phyloP scores from a whole-genome alignment of 2,329 filamentous ascomycete species.

The Nothopassalora personata region DNA sequence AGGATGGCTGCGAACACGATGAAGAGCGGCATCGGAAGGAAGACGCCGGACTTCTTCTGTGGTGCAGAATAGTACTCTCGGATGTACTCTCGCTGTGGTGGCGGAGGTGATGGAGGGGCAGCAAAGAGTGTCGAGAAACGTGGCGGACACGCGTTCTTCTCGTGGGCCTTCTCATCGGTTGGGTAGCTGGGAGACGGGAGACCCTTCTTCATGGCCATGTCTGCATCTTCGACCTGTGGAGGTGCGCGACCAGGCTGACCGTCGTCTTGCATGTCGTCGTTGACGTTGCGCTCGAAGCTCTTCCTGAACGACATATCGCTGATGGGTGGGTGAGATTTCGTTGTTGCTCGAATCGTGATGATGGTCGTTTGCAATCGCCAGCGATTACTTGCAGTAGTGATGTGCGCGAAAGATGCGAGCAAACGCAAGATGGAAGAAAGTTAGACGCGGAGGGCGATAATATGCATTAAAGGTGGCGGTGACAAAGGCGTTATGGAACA shows the following conservation, averaged over 20 bases:
- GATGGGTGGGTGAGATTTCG: background rate
- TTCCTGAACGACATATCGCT: conserved; percentile 26
- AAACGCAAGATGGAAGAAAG: conserved; percentile 1
- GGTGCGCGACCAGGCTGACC: conserved; percentile 18
- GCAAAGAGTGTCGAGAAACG: conserved; percentile 32
- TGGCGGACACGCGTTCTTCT: conserved; percentile 28
- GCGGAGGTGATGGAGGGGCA: conserved; percentile 15
- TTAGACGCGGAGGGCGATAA: background rate
- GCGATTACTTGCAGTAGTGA: conserved; percentile 1
- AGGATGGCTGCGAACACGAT: conserved; percentile 30
- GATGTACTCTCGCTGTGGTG: conserved; percentile 19
- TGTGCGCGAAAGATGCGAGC: background rate
- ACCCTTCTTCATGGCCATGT: conserved; percentile 14
- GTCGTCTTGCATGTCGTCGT: conserved; percentile 29
- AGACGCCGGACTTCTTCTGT: conserved; percentile 27
- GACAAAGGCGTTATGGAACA: conserved; percentile 5
- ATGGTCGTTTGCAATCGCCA: conserved; percentile 4
- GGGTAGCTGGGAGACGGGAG: conserved; percentile 6
- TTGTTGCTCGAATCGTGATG: background rate
- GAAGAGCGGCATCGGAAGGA: conserved; percentile 30
- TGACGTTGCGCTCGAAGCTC: conserved; percentile 30
- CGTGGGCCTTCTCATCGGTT: conserved; percentile 17
- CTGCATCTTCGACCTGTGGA: conserved; percentile 15
- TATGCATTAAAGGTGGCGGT: background rate
- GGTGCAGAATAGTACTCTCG: conserved; percentile 25